A percentile compares a stretch with the other conserved stretches of the same genome.
These are phyloP conservation scores for Cucumis sativus DNA, from an alignment of 306 rosid species.

Conservation along the genomic window DNA sequence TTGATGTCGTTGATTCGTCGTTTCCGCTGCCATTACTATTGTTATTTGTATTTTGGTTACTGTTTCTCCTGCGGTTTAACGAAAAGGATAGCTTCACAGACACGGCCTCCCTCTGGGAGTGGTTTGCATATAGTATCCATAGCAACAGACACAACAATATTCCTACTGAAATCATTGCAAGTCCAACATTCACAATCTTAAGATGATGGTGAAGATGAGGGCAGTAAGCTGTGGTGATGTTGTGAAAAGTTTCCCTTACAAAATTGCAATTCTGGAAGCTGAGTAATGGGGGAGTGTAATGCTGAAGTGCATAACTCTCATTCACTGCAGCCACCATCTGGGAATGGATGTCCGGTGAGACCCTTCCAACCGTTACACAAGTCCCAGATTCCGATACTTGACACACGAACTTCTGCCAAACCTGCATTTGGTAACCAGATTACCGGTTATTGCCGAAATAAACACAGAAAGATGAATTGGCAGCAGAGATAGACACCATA, in stretches of 20 bases:
- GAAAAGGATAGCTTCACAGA: conserved; percentile 43
- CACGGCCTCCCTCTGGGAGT: conserved; percentile 78
- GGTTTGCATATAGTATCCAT: conserved; percentile 91
- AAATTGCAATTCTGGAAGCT: conserved; percentile 88
- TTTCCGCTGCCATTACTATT: neutral
- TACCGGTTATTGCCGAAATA: neutral
- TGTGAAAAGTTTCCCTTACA: conserved; percentile 71
- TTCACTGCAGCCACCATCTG: conserved; percentile 73
- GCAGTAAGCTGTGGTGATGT: conserved; percentile 57
- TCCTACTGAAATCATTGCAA: conserved; percentile 79
- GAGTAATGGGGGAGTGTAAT: conserved; percentile 72
- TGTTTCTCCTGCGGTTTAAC: conserved; percentile 19
- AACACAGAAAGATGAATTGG: neutral
- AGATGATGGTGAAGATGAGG: conserved; percentile 66
- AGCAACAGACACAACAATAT: conserved; percentile 82
- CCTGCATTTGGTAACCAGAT: conserved; percentile 32
- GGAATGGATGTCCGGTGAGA: conserved; percentile 48
- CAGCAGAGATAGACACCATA: neutral
- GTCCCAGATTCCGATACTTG: conserved; percentile 42
- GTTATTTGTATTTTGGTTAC: neutral
- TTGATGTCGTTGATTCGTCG: conserved; percentile 20
- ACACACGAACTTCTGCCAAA: conserved; percentile 68
- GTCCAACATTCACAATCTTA: conserved; percentile 57
- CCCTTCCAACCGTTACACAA: conserved; percentile 69
- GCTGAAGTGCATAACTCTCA: conserved; percentile 85